Evolutionary conservation across 352 stramenopile genomes (phyloP).

Genomic region (Phytophthora melonis): DNA sequence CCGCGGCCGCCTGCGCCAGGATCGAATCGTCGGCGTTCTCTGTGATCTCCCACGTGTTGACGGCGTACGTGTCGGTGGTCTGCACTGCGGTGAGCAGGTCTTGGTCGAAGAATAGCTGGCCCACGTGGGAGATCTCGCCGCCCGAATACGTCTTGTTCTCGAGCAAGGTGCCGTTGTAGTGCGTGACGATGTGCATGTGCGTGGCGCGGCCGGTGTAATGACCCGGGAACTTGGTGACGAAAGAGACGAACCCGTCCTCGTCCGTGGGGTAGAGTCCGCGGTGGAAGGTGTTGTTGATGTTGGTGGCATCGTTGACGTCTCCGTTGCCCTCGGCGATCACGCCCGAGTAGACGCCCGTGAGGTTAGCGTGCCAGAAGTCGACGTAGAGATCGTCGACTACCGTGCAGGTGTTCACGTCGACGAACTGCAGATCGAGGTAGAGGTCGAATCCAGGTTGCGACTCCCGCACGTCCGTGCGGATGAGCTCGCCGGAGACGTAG

Average conservation of each 20-base stretch:
- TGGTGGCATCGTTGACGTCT: conserved; percentile 15
- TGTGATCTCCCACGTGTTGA: too few species aligned
- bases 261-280: conserved; percentile 27
- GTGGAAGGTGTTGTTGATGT: conserved; percentile 28
- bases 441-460: too few species aligned
- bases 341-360: conserved; percentile 6
- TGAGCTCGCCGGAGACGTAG: too few species aligned
- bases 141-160: conserved; percentile 27
- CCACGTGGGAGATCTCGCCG: conserved; percentile 24
- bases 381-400: too few species aligned
- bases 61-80: conserved; percentile 14
- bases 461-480: too few species aligned
- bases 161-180: conserved; percentile 22
- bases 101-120: conserved; percentile 38
- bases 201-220: conserved; percentile 25
- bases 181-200: conserved; percentile 34
- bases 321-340: not conserved
- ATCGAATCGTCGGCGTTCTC: conserved; percentile 5
- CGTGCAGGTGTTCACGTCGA: too few species aligned
- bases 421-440: too few species aligned
- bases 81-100: conserved; percentile 32
- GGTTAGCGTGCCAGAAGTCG: not conserved
- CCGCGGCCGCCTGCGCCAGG: conserved; percentile 6
- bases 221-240: conserved; percentile 35
- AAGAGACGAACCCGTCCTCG: conserved; percentile 28